A percentile compares a stretch with the other conserved stretches of the same genome.
These are phyloP conservation scores for Physocladia obscura DNA, from an alignment of 192 early-diverging fungal species.

Conservation along the genomic window DNA sequence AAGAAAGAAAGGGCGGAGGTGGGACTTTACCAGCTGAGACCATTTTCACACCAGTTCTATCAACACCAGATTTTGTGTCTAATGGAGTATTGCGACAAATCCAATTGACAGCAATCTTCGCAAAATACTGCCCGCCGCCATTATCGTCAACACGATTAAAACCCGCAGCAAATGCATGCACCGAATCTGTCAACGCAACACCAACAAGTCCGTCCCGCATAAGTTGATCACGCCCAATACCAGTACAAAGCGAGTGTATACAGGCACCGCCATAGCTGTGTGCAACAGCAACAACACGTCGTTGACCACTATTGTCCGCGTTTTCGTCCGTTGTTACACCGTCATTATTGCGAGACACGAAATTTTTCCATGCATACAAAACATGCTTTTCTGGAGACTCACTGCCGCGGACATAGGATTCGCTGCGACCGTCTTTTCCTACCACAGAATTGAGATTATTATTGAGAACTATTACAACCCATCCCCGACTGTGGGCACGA, in stretches of 20 bases:
- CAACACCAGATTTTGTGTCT: not conserved
- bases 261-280: slow-evolving; percentile 24
- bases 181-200: slow-evolving; percentile 28
- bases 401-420: slow-evolving; percentile 17
- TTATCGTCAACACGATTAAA: not conserved
- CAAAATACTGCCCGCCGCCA: not conserved
- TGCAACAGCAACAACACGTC: slow-evolving; percentile 6
- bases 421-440: too few species aligned
- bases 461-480: slow-evolving; percentile 18
- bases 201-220: not conserved
- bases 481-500: slow-evolving; percentile 1
- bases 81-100: not conserved
- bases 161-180: not conserved
- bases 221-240: not conserved
- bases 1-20: not conserved
- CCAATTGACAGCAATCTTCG: slow-evolving; percentile 13
- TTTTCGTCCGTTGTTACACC: too few species aligned
- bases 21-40: slow-evolving; percentile 5
- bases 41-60: not conserved
- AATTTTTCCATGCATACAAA: slow-evolving; percentile 1
- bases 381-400: slow-evolving; percentile 19
- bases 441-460: slow-evolving; percentile 8
- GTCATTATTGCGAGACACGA: not conserved
- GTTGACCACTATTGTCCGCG: too few species aligned
- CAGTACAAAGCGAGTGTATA: not conserved